phyloP scores from a whole-genome alignment of 192 early-diverging fungal genomes.

The Mortierella alpina region DNA sequence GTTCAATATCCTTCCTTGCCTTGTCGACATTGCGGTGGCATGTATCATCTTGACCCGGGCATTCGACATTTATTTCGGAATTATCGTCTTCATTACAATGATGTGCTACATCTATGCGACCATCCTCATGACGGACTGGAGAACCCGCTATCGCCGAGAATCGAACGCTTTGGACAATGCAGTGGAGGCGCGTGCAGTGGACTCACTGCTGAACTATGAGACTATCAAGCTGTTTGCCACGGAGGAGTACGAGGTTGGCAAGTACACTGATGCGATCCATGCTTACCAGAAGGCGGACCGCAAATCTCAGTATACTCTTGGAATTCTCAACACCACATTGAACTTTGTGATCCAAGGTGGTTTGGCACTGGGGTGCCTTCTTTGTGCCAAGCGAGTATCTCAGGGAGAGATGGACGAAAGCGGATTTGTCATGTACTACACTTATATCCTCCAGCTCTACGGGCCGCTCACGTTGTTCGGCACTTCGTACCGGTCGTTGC shows the following conservation, averaged over 20 bases:
- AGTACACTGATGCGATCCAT: slow-evolving; percentile 77
- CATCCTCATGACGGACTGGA: slow-evolving; percentile 87
- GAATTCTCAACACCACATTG: slow-evolving; percentile 84
- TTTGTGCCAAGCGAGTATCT: slow-evolving; percentile 80
- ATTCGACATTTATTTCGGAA: slow-evolving; percentile 82
- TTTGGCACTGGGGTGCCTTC: slow-evolving; percentile 76
- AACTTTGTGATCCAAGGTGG: slow-evolving; percentile 86
- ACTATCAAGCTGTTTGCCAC: slow-evolving; percentile 83
- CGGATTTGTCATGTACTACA: slow-evolving; percentile 96
- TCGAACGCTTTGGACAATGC: slow-evolving; percentile 83
- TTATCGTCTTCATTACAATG: slow-evolving; percentile 89
- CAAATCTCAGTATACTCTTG: slow-evolving; percentile 74
- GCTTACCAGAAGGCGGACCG: slow-evolving; percentile 84
- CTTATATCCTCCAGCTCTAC: slow-evolving; percentile 95
- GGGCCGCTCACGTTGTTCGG: slow-evolving; percentile 97
- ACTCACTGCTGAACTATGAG: slow-evolving; percentile 97
- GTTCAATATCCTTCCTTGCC: slow-evolving; percentile 90
- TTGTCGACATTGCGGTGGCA: slow-evolving; percentile 87
- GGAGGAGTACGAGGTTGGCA: slow-evolving; percentile 55
- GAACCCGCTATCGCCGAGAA: slow-evolving; percentile 76
- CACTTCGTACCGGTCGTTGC: slow-evolving; percentile 94
- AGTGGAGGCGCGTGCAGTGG: slow-evolving; percentile 82
- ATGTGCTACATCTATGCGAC: slow-evolving; percentile 81
- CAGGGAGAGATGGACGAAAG: slow-evolving; percentile 88
- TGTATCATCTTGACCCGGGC: slow-evolving; percentile 72